Conservation (phyloP, 2,329 filamentous ascomycete species). For the Zopfia rhizophila region DNA sequence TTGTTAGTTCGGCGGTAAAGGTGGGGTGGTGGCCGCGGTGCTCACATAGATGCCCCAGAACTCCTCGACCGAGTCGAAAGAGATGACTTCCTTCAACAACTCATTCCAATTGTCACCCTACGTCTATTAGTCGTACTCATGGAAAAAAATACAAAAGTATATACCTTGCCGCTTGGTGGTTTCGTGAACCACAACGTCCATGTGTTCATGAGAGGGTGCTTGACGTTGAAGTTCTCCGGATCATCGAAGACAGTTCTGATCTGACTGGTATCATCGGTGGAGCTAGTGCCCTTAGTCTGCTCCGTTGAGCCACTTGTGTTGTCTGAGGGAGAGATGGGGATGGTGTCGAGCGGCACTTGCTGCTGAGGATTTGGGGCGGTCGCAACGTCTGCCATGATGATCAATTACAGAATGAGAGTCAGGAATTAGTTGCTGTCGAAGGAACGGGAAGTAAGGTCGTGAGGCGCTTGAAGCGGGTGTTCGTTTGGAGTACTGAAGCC, state of each 20-base stretch:
- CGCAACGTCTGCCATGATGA: constrained; percentile 50
- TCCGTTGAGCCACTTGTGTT: constrained; percentile 57
- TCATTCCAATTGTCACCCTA: constrained; percentile 99
- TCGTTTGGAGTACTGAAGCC: neutral
- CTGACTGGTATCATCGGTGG: constrained; percentile 59
- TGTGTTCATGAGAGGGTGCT: constrained; percentile 95
- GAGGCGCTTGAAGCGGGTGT: constrained; percentile 11
- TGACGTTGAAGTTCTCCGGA: constrained; percentile 99
- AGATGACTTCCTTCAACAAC: constrained; percentile 97
- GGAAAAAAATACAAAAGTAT: constrained; percentile 25
- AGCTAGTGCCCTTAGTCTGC: constrained; percentile 54
- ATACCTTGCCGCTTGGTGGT: constrained; percentile 92
- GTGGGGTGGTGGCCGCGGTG: constrained; percentile 28
- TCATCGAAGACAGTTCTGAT: constrained; percentile 96
- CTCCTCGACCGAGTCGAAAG: constrained; percentile 97
- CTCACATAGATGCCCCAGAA: constrained; percentile 99
- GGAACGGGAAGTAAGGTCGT: constrained; percentile 4
- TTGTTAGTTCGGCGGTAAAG: constrained; percentile 22
- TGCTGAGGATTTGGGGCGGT: constrained; percentile 53
- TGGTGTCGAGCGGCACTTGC: constrained; percentile 65
- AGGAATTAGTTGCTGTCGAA: no score
- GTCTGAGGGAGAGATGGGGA: constrained; percentile 64
- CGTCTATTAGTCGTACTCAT: constrained; percentile 23
- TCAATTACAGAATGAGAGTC: constrained; percentile 13
- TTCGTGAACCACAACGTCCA: constrained; percentile 99